phyloP scores from a whole-genome alignment of 139 green algal genomes.

The Chlamydomonas urium region DNA sequence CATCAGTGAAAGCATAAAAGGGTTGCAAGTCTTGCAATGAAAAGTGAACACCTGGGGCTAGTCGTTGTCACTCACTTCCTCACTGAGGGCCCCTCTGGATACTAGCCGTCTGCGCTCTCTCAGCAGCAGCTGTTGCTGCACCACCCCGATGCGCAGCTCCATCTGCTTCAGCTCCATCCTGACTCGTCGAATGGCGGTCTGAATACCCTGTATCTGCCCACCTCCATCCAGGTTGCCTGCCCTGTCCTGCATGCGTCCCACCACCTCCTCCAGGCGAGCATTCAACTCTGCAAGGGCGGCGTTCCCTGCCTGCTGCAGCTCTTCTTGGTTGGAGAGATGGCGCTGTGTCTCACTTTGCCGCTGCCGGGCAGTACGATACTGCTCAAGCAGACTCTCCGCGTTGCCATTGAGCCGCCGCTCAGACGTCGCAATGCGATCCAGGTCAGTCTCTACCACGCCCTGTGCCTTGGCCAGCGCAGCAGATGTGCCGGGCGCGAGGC shows the following conservation, averaged over 20 bases:
- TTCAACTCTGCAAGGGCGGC: slow-evolving; percentile 18
- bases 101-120: slow-evolving; percentile 1
- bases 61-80: background rate
- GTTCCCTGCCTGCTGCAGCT: slow-evolving; percentile 19
- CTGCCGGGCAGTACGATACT: background rate
- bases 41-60: too few relatives aligned
- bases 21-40: too few relatives aligned
- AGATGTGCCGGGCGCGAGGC: background rate
- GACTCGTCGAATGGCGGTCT: slow-evolving; percentile 24
- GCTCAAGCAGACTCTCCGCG: background rate
- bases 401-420: slow-evolving; percentile 25
- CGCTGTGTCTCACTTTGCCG: slow-evolving; percentile 17
- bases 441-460: background rate
- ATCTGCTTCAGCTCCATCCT: slow-evolving; percentile 33
- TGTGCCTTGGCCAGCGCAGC: slow-evolving; percentile 1
- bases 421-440: slow-evolving; percentile 6
- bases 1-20: too few relatives aligned
- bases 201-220: slow-evolving; percentile 4
- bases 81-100: background rate
- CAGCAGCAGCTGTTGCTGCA: slow-evolving; percentile 24
- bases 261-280: slow-evolving; percentile 19
- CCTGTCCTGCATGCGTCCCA: slow-evolving; percentile 12
- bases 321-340: slow-evolving; percentile 14
- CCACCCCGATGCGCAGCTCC: slow-evolving; percentile 38
- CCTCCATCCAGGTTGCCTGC: slow-evolving; percentile 4